phyloP scores from a whole-genome alignment of 495 filamentous ascomycete species.

The Podospora pseudoanserina region DNA sequence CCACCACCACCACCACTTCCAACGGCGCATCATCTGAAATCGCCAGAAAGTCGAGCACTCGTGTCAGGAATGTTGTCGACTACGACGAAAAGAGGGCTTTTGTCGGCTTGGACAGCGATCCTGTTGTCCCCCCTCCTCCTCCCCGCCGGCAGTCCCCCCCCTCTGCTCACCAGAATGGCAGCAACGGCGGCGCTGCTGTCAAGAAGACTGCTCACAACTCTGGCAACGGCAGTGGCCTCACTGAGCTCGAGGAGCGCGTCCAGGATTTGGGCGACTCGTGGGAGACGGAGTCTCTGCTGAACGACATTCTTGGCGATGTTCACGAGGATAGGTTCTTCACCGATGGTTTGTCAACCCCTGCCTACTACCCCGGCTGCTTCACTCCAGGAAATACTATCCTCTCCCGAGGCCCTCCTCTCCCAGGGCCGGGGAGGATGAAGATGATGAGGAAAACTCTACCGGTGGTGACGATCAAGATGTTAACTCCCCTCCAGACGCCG shows the following conservation, averaged over 20 bases:
- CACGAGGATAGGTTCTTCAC: conserved; percentile 49
- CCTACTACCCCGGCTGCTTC: not conserved
- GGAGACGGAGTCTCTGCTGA: conserved; percentile 66
- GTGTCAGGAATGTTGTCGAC: conserved; percentile 86
- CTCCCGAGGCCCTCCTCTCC: not conserved
- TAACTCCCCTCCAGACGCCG: conserved; percentile 34
- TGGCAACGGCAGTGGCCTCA: conserved; percentile 35
- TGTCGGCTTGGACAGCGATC: conserved; percentile 60
- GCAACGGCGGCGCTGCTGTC: conserved; percentile 36
- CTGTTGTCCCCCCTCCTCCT: conserved; percentile 18
- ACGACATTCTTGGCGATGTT: conserved; percentile 62
- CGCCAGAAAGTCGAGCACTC: conserved; percentile 68
- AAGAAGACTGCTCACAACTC: conserved; percentile 61
- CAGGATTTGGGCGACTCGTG: conserved; percentile 61
- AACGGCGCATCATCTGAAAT: conserved; percentile 4
- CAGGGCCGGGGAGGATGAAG: not conserved
- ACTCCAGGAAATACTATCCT: not conserved
- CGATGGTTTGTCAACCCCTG: not conserved
- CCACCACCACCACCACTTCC: conserved; percentile 12
- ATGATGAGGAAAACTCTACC: not conserved
- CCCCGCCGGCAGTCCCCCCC: too few relatives aligned
- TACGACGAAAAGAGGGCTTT: conserved; percentile 83
- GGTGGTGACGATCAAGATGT: not conserved
- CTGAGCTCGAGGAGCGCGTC: conserved; percentile 55
- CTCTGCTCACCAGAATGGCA: conserved; percentile 20